Evolutionary conservation across 108 stramenopile genomes (phyloP), one percentile per base, ranked within the genome.

Genomic region (Stephanodiscus minutulus): DNA sequence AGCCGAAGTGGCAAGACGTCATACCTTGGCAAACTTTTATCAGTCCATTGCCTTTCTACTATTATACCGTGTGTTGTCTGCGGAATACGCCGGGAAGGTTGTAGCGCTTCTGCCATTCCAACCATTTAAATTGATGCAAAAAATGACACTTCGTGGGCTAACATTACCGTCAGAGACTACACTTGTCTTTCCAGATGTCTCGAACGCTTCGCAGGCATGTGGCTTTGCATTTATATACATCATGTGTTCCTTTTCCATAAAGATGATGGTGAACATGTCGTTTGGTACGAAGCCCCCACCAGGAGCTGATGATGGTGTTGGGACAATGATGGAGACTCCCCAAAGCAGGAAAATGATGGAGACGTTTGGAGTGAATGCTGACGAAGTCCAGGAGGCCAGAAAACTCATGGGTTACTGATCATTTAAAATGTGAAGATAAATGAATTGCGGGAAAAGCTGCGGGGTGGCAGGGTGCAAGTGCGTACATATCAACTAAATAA

Each of bases 201-300:
- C 58, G 22, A 50, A 52, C 58, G 73, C 70, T 7, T 80, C 83
- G 10, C 90, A 91, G 68, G 90, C 88, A 36, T 79, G 75, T 24
- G 67, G 86, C 5, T 91, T 90, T 66, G 62, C 88, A 50, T 89
- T 94, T 54, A 70, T 94, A 22, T 94, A 94, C 61, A 52, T 86
- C 20, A 39, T 94, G 64, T 74, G 79, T 55, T 77, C 69, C 22
- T 43, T 88, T 37, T 81, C 82, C 10, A 85, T 91, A 11, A 94
- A 94, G 62, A 83, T 76, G 64, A 87, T 87, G 36, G 73, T 90
- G 9, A 84, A 73, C 47, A 74, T 79, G 66, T 44, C 74, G 7
- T 44, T 91, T 24, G 93, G 85, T 12, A 77, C 65, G 1, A 72
- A 86, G 17, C 80, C 90, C 21, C 93, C 93, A 17, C 54, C 53